A percentile compares a stretch with the other conserved stretches of the same genome.
Conservation (phyloP, 306 rosid species). For the Clitoria ternatea region DNA sequence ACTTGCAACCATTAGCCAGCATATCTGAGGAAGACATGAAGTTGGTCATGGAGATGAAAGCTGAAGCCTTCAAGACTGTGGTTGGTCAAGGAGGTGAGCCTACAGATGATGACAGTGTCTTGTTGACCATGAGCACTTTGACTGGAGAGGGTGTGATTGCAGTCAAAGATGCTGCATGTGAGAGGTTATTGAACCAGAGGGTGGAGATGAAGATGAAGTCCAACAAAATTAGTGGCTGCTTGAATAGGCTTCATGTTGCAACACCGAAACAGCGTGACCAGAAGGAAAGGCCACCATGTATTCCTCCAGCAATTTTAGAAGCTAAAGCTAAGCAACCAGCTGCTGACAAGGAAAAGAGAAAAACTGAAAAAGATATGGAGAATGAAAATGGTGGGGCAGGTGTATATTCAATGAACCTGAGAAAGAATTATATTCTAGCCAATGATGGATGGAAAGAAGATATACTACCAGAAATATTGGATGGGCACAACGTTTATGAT, state of each 20-base stretch:
- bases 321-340: slow-evolving; percentile 58
- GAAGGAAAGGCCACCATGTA: slow-evolving; percentile 75
- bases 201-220: slow-evolving; percentile 85
- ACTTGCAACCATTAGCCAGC: slow-evolving; percentile 74
- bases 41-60: slow-evolving; percentile 74
- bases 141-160: slow-evolving; percentile 79
- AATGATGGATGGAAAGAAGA: slow-evolving; percentile 91
- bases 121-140: slow-evolving; percentile 84
- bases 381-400: slow-evolving; percentile 93
- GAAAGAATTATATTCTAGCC: slow-evolving; percentile 68
- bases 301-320: slow-evolving; percentile 71
- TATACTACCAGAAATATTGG: slow-evolving; percentile 75
- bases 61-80: slow-evolving; percentile 74
- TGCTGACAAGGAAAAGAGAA: slow-evolving; percentile 58
- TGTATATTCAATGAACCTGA: slow-evolving; percentile 74
- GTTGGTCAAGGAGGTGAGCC: slow-evolving; percentile 78
- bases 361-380: slow-evolving; percentile 75
- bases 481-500: slow-evolving; percentile 88
- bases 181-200: slow-evolving; percentile 73
- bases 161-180: slow-evolving; percentile 85
- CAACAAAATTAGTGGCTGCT: slow-evolving; percentile 66
- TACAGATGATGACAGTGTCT: slow-evolving; percentile 48
- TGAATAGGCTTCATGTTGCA: slow-evolving; percentile 82
- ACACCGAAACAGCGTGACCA: slow-evolving; percentile 72
- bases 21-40: slow-evolving; percentile 76